Percentiles rank a stretch among this genome's conserved stretches.
Conservation (phyloP, 257 asterid genomes). For the Nicotiana sylvestris region DNA sequence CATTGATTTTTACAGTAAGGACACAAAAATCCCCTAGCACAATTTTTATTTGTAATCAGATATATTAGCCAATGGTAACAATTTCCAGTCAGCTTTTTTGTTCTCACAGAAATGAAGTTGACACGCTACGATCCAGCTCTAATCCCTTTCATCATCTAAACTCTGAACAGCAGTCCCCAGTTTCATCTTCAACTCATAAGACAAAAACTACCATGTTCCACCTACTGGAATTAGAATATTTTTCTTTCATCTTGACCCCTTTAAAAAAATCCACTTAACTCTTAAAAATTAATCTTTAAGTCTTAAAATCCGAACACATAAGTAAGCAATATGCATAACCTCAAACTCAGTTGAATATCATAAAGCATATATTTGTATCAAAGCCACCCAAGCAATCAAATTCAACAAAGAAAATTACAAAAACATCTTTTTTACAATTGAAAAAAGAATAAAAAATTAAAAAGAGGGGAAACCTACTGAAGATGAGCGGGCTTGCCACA, state of each 20-base stretch:
- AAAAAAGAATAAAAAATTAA: background rate
- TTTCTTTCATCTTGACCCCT: background rate
- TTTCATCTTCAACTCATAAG: background rate
- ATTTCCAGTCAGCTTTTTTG: background rate
- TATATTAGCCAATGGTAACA: background rate
- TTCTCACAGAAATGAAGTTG: background rate
- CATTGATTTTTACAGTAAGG: background rate
- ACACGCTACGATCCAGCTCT: background rate
- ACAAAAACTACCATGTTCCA: background rate
- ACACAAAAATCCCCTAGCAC: background rate
- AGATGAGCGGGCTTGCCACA: conserved; percentile 87
- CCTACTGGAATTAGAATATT: background rate
- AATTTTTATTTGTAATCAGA: background rate
- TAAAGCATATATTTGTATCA: background rate
- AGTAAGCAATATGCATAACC: background rate
- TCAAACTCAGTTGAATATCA: background rate
- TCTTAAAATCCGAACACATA: background rate
- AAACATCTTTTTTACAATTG: background rate
- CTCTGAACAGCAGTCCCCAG: background rate
- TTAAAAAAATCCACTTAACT: background rate
- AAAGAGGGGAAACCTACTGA: conserved; percentile 48
- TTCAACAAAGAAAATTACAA: background rate
- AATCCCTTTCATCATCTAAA: background rate
- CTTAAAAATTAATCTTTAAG: background rate
- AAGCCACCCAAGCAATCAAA: background rate